Percentiles rank a stretch among this genome's conserved stretches.
Conservation (phyloP, 2,329 filamentous ascomycete genomes). For the Plenodomus lindquistii region DNA sequence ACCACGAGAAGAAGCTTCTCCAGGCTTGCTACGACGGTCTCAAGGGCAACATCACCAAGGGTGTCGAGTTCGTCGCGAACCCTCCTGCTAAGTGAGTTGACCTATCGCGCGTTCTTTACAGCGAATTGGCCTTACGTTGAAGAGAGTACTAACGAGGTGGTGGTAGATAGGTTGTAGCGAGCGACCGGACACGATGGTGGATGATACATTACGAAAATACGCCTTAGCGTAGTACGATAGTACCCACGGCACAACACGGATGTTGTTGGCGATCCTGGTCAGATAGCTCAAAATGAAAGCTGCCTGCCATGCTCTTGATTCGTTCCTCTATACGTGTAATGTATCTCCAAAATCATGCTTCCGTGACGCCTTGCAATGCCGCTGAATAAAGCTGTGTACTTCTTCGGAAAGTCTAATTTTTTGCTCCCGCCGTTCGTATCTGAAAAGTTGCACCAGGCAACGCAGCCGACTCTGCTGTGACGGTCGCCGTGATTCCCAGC, state of each 20-base stretch:
- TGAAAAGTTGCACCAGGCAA: constrained; percentile 91
- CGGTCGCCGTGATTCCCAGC: constrained; percentile 85
- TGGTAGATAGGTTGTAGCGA: constrained; percentile 25
- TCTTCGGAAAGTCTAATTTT: constrained; percentile 55
- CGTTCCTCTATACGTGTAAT: not conserved
- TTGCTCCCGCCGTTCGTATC: constrained; percentile 79
- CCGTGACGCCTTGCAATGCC: constrained; percentile 38
- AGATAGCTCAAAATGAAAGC: constrained; percentile 3
- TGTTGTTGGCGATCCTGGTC: not conserved
- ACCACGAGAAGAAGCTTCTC: constrained; percentile 87
- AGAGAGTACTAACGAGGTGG: not conserved
- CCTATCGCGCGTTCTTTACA: not conserved
- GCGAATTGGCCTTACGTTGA: not conserved
- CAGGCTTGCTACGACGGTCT: constrained; percentile 75
- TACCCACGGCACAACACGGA: not conserved
- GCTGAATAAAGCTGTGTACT: constrained; percentile 19
- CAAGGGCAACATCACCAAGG: constrained; percentile 93
- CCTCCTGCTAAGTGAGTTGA: constrained; percentile 59
- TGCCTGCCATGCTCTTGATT: not conserved
- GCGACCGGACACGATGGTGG: constrained; percentile 12
- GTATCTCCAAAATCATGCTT: not conserved
- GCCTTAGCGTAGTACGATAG: constrained; percentile 1
- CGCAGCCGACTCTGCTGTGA: constrained; percentile 87
- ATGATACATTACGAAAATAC: constrained; percentile 14
- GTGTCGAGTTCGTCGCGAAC: constrained; percentile 85